Conservation (phyloP, 2,329 filamentous ascomycete genomes). For the Fusarium mexicanum region DNA sequence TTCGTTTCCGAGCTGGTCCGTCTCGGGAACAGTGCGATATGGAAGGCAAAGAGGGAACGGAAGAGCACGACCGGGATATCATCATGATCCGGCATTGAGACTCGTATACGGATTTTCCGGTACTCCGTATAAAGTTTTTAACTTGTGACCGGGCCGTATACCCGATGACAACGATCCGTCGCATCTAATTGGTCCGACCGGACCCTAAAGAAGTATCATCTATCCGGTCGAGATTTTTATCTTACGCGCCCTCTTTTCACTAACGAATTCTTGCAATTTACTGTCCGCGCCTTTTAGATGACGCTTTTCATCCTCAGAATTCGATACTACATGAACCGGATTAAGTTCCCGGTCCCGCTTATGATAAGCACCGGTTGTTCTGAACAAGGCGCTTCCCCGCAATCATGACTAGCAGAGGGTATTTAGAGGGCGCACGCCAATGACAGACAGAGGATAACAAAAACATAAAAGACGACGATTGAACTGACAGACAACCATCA, state of each 20-base stretch:
- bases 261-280: not conserved
- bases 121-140: too few species aligned
- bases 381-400: conserved; percentile 2
- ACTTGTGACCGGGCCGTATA: not conserved
- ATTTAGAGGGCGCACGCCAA: conserved; percentile 28
- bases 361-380: not conserved
- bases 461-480: not conserved
- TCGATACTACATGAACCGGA: not conserved
- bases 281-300: not conserved
- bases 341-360: conserved; percentile 1
- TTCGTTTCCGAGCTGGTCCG: not conserved
- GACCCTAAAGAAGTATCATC: not conserved
- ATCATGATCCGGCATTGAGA: not conserved
- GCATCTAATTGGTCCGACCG: not conserved
- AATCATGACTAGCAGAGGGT: not conserved
- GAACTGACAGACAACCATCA: rapidly evolving
- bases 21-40: not conserved
- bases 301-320: not conserved
- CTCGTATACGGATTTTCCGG: too few species aligned
- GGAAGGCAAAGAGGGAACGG: not conserved
- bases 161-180: not conserved
- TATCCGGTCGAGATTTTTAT: not conserved
- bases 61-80: not conserved
- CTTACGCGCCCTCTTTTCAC: not conserved
- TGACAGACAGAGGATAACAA: not conserved